Conservation (phyloP, 1,284 basidiomycete species). For the Porogramme epimiltina region DNA sequence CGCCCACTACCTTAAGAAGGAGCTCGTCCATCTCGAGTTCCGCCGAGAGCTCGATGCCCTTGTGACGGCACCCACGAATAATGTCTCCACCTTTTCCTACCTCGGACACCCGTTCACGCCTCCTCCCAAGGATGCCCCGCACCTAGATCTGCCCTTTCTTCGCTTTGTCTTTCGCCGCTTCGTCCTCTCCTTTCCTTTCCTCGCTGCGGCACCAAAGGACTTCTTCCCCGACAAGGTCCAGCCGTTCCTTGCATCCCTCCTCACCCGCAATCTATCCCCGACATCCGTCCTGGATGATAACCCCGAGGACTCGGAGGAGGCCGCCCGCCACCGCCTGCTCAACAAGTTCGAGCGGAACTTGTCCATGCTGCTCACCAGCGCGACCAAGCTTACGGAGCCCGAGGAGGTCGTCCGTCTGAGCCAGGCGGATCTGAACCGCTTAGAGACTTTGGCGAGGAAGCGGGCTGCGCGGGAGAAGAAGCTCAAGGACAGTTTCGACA, state of each 20-base stretch:
- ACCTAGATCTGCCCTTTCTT: slow-evolving; percentile 82
- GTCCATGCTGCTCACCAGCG: slow-evolving; percentile 78
- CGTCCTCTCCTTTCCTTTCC: slow-evolving; percentile 91
- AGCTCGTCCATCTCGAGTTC: slow-evolving; percentile 76
- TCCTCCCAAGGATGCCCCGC: slow-evolving; percentile 60
- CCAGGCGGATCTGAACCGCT: slow-evolving; percentile 76
- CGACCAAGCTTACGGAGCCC: slow-evolving; percentile 77
- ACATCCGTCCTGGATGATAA: slow-evolving; percentile 63
- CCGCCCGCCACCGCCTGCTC: slow-evolving; percentile 43
- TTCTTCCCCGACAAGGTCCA: slow-evolving; percentile 94
- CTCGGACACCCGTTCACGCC: slow-evolving; percentile 86
- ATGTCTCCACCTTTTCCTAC: slow-evolving; percentile 79
- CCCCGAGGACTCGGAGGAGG: slow-evolving; percentile 57
- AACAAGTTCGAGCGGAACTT: slow-evolving; percentile 84
- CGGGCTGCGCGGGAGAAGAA: slow-evolving; percentile 51
- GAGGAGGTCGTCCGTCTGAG: slow-evolving; percentile 90
- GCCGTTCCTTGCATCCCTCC: slow-evolving; percentile 83
- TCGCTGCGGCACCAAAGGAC: slow-evolving; percentile 80
- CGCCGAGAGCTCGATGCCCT: slow-evolving; percentile 74
- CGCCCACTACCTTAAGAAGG: slow-evolving; percentile 38
- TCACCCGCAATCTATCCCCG: slow-evolving; percentile 77
- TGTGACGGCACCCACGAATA: slow-evolving; percentile 54
- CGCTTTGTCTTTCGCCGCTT: slow-evolving; percentile 90
- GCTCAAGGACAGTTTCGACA: slow-evolving; percentile 68
- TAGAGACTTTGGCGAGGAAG: slow-evolving; percentile 69